Base-by-base conservation (phyloP, 2,329 filamentous ascomycete genomes). In the Fusarium humuli region DNA sequence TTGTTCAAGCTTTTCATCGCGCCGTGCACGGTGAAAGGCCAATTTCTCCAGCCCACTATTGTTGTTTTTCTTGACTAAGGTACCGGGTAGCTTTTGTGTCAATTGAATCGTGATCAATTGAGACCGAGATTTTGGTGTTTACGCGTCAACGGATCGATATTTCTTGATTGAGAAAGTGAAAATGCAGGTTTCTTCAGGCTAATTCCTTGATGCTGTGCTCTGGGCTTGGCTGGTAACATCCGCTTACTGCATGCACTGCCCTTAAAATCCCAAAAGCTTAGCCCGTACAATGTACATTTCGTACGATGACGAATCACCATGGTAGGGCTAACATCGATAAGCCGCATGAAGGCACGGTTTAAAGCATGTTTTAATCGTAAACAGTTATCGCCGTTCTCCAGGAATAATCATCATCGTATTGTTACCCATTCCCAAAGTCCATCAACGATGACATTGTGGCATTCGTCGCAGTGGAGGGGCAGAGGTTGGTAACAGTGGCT, bases 1-100 rank as follows among this genome's bases (percentile, higher is more conserved):
- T 27, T 22, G 23, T 53, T 53, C 49, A 53, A 53, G 49, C 49
- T 53, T 53, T 53, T 53, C 49, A 29, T 29, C n/a, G 18, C 4
- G 30, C 18, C 30, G 34, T 53, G 49, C 49, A 53, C 49, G 49
- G 27, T 37, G 25, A 10, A 20, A 10, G 7, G 49, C 37, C 34
- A 53, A 41, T 53, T 42, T 53, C 34, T 53, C 5, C 13, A 41
- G 18, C 23, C 32, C 49, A 34, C 32, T 52, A 7, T 27, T 20
- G n/a, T 23, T 40, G 13, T 40, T 40, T 27, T 20, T 6, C 23
- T 7, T 23, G 18, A 18, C 23, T 6, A 16, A 52, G 34, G 49
- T 53, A 27, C 23, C 23, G 49, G 49, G 49, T 53, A 53, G 34
- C 30, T 25, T 25, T 3, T 37, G 20, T 34, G 22, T 16, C 30